Base-by-base conservation (phyloP, 306 rosid genomes). In the Carpinus fangiana region DNA sequence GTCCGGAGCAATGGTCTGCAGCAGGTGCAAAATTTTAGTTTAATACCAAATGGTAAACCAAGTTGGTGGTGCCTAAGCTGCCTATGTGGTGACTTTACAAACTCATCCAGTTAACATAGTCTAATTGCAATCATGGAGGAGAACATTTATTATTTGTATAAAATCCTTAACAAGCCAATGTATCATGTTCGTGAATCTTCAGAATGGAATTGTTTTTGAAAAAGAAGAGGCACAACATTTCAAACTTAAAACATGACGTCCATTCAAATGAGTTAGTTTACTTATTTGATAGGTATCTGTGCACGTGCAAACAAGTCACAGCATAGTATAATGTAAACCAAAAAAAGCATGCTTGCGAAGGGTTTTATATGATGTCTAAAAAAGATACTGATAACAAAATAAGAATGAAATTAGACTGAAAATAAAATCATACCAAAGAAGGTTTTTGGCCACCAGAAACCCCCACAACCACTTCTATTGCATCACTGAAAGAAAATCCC, bases 1-100 rank as follows among this genome's bases (percentile, higher is more conserved):
- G 90, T 91, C 84, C 26, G 84, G 54, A 79, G 89, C 90, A 70
- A 92, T 84, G 73, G 83, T 93, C 99, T 96, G 92, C 81, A 80
- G 80, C 53, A 72, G 72, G 74, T 43, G 28, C 51, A 41, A 43
- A 67, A 67, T 7, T 17, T 66, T 38, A 36, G 21, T 41, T 43
- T 41, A 36, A 36, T 5, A 41, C 18, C 28, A 66, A 66, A 38
- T 38, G 68, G 34, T 28, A 61, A 61, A 12, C 18, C 8, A 26
- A 61, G 41, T 28, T 28, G 68, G 43, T 23, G 26, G 68, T 4
- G 41, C 68, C 26, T 61, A 13, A 26, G 67, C 17, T 3, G 67
- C 12, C 5, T 28, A 60, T 60, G 17, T 60, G 38, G 34, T 21
- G 34, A 57, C 20, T 17, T 64, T 34, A 64, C 4, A 17, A 64